Percentiles rank a stretch among this genome's conserved stretches.
Conservation (phyloP, 2,329 filamentous ascomycete genomes). For the Gaeumannomyces tritici region DNA sequence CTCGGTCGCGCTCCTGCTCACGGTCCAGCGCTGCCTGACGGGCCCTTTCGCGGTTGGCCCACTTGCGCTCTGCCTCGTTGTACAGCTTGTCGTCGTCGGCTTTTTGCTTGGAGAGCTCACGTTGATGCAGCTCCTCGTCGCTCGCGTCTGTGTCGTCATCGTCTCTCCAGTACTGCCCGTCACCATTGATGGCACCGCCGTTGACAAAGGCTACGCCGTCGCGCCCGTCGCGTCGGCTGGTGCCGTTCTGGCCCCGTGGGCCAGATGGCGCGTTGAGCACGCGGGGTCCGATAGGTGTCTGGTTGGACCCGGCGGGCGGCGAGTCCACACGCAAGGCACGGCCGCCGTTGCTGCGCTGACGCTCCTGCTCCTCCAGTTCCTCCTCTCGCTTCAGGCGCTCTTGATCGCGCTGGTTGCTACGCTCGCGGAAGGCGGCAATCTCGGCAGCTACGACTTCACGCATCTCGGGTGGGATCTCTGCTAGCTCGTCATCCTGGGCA, state of each 20-base stretch:
- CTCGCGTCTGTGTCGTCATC: conserved; percentile 82
- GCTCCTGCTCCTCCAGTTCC: conserved; percentile 80
- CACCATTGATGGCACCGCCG: conserved; percentile 57
- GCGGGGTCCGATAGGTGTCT: conserved; percentile 66
- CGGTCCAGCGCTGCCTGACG: conserved; percentile 77
- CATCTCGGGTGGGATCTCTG: conserved; percentile 94
- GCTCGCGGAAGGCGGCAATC: conserved; percentile 87
- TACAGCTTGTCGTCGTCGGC: conserved; percentile 73
- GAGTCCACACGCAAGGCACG: conserved; percentile 62
- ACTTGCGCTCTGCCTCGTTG: conserved; percentile 77
- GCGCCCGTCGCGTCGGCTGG: conserved; percentile 16
- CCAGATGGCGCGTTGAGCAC: conserved; percentile 66
- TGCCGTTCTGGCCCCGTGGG: conserved; percentile 55
- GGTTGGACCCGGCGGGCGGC: conserved; percentile 57
- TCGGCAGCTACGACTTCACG: conserved; percentile 89
- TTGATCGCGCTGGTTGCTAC: conserved; percentile 78
- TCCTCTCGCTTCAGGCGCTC: conserved; percentile 84
- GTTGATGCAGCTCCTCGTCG: conserved; percentile 73
- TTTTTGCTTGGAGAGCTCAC: conserved; percentile 60
- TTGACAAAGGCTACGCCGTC: conserved; percentile 65
- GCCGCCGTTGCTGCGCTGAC: conserved; percentile 55
- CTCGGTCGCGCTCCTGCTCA: conserved; percentile 70
- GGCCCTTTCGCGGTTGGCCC: conserved; percentile 81
- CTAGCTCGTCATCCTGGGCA: conserved; percentile 81
- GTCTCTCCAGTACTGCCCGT: conserved; percentile 39